Base-by-base conservation (phyloP, 352 stramenopile genomes). In the Phytophthora colocasiae region DNA sequence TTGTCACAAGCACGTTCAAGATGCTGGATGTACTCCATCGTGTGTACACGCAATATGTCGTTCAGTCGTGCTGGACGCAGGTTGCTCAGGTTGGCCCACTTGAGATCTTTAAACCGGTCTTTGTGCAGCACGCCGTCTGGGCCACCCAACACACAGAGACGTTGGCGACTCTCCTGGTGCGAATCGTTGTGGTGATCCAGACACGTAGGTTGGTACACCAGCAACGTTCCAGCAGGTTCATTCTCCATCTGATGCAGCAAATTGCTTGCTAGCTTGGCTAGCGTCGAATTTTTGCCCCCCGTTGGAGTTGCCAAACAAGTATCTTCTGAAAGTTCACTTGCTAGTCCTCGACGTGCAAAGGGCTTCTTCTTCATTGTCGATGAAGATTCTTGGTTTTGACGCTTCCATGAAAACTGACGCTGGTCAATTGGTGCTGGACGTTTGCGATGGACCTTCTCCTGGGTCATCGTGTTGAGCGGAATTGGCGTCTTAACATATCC, bases 111-210 rank as follows among this genome's bases (percentile, higher is more conserved):
- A 46, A 90, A 92, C 58, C 83, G 81, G 11, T 81, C 77, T 58
- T 79, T 86, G 45, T 83, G 73, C 19, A 92, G 73, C 32, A 92
- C 78, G n/a, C 83, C 83, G 14, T 90, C 68, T 22, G 83, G 83
- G 0, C 83, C 77, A 36, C 79, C 86, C 31, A 92, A 58, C 27
- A 81, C 80, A 1, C 56, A 68, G 3, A 92, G 71, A 2, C 83
- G 79, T 55, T 83, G 69, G 9, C 83, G 77, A 43, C 82, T 92
- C 63, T 92, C 81, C 51, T 92, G 81, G 52, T 92, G 81, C n/a
- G 60, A 75, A 71, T 89, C 81, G 63, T 88, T 92, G 65, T 92
- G 83, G 61, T 90, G 83, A 63, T 92, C 83, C 12, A 91, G 58
- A 61, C 83, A 90, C 29, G 81, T 86, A 2, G 80, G 83, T 44